phyloP scores from a whole-genome alignment of 164 flowering plant genomes.

The Platanus orientalis region DNA sequence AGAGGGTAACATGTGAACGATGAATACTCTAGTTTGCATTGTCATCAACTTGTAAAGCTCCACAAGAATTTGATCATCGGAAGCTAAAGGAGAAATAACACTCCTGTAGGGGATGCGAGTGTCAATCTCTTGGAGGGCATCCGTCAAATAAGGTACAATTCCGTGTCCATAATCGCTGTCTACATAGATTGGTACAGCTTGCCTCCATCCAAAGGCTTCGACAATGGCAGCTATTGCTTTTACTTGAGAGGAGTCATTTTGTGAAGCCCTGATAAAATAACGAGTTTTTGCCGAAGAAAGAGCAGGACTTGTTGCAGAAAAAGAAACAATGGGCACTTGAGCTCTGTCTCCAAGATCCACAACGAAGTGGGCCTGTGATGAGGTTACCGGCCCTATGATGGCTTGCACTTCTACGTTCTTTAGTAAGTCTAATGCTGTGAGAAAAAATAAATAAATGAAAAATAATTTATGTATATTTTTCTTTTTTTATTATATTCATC shows the following conservation, averaged over 20 bases:
- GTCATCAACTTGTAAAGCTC: slow-evolving; percentile 35
- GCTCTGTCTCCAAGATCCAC: slow-evolving; percentile 24
- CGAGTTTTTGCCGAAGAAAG: slow-evolving; percentile 18
- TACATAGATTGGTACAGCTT: slow-evolving; percentile 28
- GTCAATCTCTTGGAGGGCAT: slow-evolving; percentile 26
- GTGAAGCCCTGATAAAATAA: slow-evolving; percentile 31
- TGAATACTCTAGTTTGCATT: slow-evolving; percentile 35
- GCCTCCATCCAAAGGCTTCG: slow-evolving; percentile 28
- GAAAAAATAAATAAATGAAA: background rate
- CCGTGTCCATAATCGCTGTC: slow-evolving; percentile 26
- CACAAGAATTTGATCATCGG: slow-evolving; percentile 24
- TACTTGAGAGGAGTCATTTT: slow-evolving; percentile 31
- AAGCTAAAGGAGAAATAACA: slow-evolving; percentile 21
- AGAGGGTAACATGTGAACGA: slow-evolving; percentile 26
- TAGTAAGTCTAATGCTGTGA: slow-evolving; percentile 31
- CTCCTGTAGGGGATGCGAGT: slow-evolving; percentile 27
- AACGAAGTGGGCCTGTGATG: slow-evolving; percentile 22
- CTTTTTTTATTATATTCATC: too few species aligned
- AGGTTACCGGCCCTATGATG: slow-evolving; percentile 29
- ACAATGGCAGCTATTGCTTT: slow-evolving; percentile 25
- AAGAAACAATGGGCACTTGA: slow-evolving; percentile 40
- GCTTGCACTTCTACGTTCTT: slow-evolving; percentile 27
- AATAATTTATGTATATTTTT: too few species aligned
- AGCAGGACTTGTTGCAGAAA: slow-evolving; percentile 35
- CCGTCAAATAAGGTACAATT: slow-evolving; percentile 20